phyloP scores from a whole-genome alignment of 1,139 yeast genomes.

The Kurtzmaniella quercitrusa region DNA sequence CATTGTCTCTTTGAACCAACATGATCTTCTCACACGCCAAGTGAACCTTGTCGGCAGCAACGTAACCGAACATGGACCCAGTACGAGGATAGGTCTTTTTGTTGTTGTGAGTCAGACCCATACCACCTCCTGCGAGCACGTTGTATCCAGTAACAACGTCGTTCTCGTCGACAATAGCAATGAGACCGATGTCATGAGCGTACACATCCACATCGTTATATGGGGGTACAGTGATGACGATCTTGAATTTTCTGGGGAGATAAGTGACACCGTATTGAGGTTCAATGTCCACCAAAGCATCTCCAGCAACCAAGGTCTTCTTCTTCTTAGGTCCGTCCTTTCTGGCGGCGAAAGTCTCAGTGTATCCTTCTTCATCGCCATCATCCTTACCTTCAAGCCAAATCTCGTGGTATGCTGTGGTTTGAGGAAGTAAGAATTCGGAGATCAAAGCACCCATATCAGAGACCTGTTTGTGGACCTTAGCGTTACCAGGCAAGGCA shows the following conservation, averaged over 20 bases:
- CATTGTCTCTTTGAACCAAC: slow-evolving; percentile 92
- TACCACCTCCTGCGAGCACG: slow-evolving; percentile 95
- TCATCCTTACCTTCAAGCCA: slow-evolving; percentile 91
- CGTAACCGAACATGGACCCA: slow-evolving; percentile 82
- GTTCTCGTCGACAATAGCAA: slow-evolving; percentile 76
- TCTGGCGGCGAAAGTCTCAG: slow-evolving; percentile 68
- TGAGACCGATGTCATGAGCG: slow-evolving; percentile 90
- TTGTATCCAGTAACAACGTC: slow-evolving; percentile 69
- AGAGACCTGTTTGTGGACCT: slow-evolving; percentile 73
- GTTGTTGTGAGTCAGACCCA: slow-evolving; percentile 97
- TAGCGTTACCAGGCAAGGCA: slow-evolving; percentile 81
- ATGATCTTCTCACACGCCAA: slow-evolving; percentile 85
- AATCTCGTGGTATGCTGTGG: slow-evolving; percentile 95
- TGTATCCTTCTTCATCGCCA: slow-evolving; percentile 63
- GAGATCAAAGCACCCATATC: slow-evolving; percentile 63
- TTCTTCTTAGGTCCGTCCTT: slow-evolving; percentile 75
- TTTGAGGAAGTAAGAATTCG: slow-evolving; percentile 79
- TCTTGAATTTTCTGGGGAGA: slow-evolving; percentile 93
- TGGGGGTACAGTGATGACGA: slow-evolving; percentile 94
- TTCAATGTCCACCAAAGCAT: slow-evolving; percentile 79
- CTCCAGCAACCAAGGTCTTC: slow-evolving; percentile 82
- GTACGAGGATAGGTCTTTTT: slow-evolving; percentile 95
- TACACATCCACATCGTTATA: slow-evolving; percentile 95
- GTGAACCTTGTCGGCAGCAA: slow-evolving; percentile 61
- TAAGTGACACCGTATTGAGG: slow-evolving; percentile 86